Conservation (phyloP, 208 protist genomes). For the Crithidia mellificae region DNA sequence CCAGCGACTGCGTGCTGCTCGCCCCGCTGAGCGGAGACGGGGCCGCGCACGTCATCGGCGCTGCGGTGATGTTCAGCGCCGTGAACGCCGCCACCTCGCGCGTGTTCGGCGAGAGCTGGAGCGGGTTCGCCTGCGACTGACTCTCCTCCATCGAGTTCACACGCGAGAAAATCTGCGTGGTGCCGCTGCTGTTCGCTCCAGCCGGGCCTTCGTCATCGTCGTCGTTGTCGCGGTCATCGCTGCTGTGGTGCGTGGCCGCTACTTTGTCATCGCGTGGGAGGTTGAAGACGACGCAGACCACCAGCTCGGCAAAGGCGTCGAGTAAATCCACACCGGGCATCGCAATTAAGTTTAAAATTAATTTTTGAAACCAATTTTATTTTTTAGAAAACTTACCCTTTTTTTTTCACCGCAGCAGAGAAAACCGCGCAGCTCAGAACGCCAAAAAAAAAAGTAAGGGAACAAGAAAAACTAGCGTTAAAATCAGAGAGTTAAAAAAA, state of each 20-base stretch:
- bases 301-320: constrained; percentile 69
- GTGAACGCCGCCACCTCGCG: too few relatives aligned
- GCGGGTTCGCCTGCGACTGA: background rate
- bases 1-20: constrained; percentile 30
- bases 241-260: background rate
- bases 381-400: too few relatives aligned
- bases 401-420: too few relatives aligned
- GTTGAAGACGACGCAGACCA: constrained; percentile 68
- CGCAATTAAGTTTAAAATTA: background rate
- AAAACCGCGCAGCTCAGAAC: too few relatives aligned
- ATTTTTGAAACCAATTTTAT: too few relatives aligned
- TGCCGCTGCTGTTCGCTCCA: constrained; percentile 22
- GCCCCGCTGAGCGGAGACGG: constrained; percentile 1
- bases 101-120: background rate
- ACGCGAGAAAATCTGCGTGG: constrained; percentile 23
- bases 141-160: constrained; percentile 8
- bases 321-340: constrained; percentile 68
- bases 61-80: too few relatives aligned
- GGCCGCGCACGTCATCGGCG: too few relatives aligned
- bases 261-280: constrained; percentile 30
- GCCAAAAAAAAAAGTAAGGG: too few relatives aligned
- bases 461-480: too few relatives aligned
- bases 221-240: constrained; percentile 14
- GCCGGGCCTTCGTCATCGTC: constrained; percentile 13
- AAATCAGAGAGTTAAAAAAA: too few relatives aligned